Evolutionary conservation across 441 rosid genomes (phyloP).

Genomic region (Adansonia rubrostipa): DNA sequence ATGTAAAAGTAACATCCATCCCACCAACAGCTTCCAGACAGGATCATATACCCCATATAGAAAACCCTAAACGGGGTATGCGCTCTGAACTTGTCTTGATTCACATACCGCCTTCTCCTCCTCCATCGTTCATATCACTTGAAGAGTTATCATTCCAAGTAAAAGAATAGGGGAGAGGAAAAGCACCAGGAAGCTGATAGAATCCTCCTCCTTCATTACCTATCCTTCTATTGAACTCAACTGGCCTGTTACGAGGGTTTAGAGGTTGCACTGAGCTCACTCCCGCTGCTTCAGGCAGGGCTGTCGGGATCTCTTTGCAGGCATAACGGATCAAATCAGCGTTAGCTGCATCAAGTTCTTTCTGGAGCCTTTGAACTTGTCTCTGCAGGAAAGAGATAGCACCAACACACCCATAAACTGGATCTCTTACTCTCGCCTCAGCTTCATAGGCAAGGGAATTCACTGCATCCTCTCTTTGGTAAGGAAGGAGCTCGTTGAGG

Average conservation of each 20-base stretch:
- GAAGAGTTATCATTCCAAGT: constrained; percentile 66
- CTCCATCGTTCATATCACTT: constrained; percentile 53
- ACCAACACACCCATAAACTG: constrained; percentile 90
- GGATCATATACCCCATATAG: constrained; percentile 26
- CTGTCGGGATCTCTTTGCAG: constrained; percentile 57
- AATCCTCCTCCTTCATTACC: constrained; percentile 51
- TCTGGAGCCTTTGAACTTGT: constrained; percentile 87
- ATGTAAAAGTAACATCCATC: not conserved
- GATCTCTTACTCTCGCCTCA: constrained; percentile 93
- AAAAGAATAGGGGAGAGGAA: constrained; percentile 46
- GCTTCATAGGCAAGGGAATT: constrained; percentile 95
- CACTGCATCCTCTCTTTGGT: constrained; percentile 95
- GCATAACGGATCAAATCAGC: constrained; percentile 80
- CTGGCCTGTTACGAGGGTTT: constrained; percentile 44
- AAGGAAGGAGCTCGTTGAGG: constrained; percentile 86
- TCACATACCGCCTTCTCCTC: constrained; percentile 68
- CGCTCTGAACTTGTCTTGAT: not conserved
- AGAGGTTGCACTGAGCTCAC: constrained; percentile 44
- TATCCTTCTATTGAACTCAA: constrained; percentile 41
- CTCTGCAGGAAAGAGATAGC: constrained; percentile 94
- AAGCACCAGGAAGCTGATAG: constrained; percentile 44
- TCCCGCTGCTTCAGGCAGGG: constrained; percentile 41
- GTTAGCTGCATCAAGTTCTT: constrained; percentile 85
- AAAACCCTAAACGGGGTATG: constrained; percentile 43
- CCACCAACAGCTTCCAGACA: not conserved